Evolutionary conservation across 495 filamentous ascomycete species (phyloP), one percentile per base, ranked within the genome.

Genomic region (Eremomyces bilateralis): DNA sequence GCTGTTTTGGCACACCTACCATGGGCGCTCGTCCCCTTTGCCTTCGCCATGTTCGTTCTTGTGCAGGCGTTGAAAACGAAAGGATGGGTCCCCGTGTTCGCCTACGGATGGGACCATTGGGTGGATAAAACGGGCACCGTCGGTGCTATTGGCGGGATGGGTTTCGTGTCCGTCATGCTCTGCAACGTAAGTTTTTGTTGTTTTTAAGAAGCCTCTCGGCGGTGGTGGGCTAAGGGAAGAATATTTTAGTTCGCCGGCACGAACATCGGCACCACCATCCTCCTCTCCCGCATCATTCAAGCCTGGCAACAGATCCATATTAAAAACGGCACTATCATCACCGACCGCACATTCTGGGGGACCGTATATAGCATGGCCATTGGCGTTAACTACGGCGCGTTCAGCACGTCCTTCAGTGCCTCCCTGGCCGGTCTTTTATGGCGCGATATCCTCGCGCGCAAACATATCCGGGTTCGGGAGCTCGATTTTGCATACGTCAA

Each of bases 241-340:
- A 15, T 33, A 38, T 12, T 25, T 6, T 38, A 75, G 70, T 77
- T 75, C 39, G 67, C 71, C 8, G 72, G 71, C 11, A 76, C 71
- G 6, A 76, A 77, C 39, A 77, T 76, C 33, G 71, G 72, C 13
- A 74, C 71, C 1, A 71, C 71, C 3, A 76, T 77, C 45, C 61
- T 75, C 3, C 58, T 76, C 12, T 72, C 62, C 8, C 66, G 71
- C 12, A 59, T 77, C 5, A 65, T 77, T 27, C 72, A 76, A 39
- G 52, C 61, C 0, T 76, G 72, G 72, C 47, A 61, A 31, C 37
- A 53, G 12, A 71, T 77, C 25, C 66, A 73, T 41, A 15, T 35
- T n/a, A 25, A 21, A 12, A 60, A 50, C 31, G 46, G 47, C 2
- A 48, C 48, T 13, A 52, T 57, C 0, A 68, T 72, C 33, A 57